Conservation (phyloP, 768 basidiomycete species). For the Boletus vinaceobasis region DNA sequence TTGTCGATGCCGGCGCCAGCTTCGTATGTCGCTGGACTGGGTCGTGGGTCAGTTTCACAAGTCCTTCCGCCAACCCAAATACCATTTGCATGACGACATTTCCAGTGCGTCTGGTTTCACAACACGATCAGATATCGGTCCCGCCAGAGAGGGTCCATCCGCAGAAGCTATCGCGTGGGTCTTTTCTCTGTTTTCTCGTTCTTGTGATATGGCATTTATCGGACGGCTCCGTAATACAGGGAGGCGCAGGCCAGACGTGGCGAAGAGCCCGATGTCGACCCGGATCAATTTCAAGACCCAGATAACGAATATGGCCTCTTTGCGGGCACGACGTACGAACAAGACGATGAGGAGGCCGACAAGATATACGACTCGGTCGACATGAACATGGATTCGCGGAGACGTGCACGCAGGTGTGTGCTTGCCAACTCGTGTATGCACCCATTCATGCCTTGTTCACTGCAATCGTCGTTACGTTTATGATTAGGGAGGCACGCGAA, state of each 20-base stretch:
- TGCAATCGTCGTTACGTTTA: not conserved
- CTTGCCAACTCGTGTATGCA: slow-evolving; percentile 39
- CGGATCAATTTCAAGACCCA: slow-evolving; percentile 93
- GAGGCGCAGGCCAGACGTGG: slow-evolving; percentile 85
- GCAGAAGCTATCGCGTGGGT: slow-evolving; percentile 87
- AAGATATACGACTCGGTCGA: slow-evolving; percentile 93
- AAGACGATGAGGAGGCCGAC: slow-evolving; percentile 97
- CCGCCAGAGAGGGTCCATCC: slow-evolving; percentile 91
- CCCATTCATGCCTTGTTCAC: not conserved
- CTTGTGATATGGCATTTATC: not conserved
- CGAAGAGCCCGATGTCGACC: slow-evolving; percentile 84
- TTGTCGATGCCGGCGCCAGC: slow-evolving; percentile 92
- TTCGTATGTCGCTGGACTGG: slow-evolving; percentile 97
- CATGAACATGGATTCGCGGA: slow-evolving; percentile 81
- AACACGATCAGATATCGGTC: slow-evolving; percentile 97
- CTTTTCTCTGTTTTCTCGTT: not conserved
- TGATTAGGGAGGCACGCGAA: slow-evolving; percentile 68
- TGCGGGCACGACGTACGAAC: slow-evolving; percentile 93
- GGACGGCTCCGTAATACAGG: slow-evolving; percentile 36
- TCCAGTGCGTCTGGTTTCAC: slow-evolving; percentile 93
- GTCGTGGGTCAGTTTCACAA: slow-evolving; percentile 71
- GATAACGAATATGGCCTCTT: slow-evolving; percentile 97
- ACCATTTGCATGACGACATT: not conserved
- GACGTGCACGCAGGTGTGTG: slow-evolving; percentile 74
- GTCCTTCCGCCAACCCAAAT: no score